A percentile compares a stretch with the other conserved stretches of the same genome.
These are phyloP conservation scores for Tritrichomonas foetus DNA, from an alignment of 208 protist species.

Conservation along the genomic window DNA sequence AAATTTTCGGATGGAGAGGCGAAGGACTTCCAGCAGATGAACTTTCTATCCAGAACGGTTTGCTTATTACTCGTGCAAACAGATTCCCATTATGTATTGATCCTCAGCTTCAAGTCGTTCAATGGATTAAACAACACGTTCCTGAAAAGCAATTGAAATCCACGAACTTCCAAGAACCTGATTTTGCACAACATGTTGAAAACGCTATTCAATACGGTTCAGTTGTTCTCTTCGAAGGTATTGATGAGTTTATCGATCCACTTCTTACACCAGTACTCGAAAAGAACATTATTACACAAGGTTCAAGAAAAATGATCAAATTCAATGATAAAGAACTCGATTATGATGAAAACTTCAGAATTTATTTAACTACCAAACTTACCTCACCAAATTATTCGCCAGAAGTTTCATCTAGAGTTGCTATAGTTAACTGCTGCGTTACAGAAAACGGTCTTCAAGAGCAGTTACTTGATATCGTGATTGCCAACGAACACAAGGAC, in stretches of 20 bases:
- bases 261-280: conserved; percentile 94
- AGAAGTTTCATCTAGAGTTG: conserved; percentile 89
- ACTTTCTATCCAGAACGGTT: conserved; percentile 94
- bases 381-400: conserved; percentile 93
- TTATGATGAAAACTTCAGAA: conserved; percentile 87
- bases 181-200: conserved; percentile 92
- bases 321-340: conserved; percentile 81
- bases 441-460: conserved; percentile 91
- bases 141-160: conserved; percentile 71
- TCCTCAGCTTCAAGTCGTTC: conserved; percentile 94
- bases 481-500: conserved; percentile 86
- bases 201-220: conserved; percentile 91
- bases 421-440: conserved; percentile 97
- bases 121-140: conserved; percentile 95
- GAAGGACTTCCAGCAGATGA: conserved; percentile 93
- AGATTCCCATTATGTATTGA: conserved; percentile 95
- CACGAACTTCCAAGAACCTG: conserved; percentile 82
- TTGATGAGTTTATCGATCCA: conserved; percentile 96
- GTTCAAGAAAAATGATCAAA: conserved; percentile 44
- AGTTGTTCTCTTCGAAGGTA: conserved; percentile 92
- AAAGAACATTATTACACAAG: conserved; percentile 67
- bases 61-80: conserved; percentile 78
- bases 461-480: conserved; percentile 95
- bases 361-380: conserved; percentile 87
- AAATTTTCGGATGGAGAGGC: conserved; percentile 86